Evolutionary conservation across 352 stramenopile genomes (phyloP).

Genomic region (Pythium sp.): DNA sequence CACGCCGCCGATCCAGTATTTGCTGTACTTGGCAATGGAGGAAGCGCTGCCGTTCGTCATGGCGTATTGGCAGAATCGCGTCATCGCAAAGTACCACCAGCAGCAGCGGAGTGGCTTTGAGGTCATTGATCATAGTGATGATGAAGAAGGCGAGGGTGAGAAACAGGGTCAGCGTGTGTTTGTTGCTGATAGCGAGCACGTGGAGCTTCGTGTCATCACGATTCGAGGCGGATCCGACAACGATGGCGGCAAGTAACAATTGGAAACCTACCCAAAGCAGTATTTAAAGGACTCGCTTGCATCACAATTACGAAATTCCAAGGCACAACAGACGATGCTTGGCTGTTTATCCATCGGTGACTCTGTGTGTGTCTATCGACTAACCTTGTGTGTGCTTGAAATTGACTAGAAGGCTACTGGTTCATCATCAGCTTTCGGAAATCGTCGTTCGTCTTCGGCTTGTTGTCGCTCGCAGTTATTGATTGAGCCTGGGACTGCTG

Average conservation of each 20-base stretch:
- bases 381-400: neutral
- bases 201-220: slow-evolving; percentile 9
- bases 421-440: slow-evolving; percentile 67
- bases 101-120: slow-evolving; percentile 1
- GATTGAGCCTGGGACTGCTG: neutral
- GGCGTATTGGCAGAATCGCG: slow-evolving; percentile 27
- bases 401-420: slow-evolving; percentile 15
- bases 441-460: slow-evolving; percentile 66
- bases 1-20: slow-evolving; percentile 57
- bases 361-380: neutral
- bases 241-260: neutral
- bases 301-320: neutral
- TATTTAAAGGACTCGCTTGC: neutral
- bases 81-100: neutral
- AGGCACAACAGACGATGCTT: neutral
- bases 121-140: neutral
- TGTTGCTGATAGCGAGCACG: neutral
- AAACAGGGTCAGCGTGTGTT: neutral
- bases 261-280: neutral
- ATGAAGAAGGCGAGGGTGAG: neutral
- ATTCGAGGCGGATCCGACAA: neutral
- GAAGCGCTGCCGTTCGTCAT: slow-evolving; percentile 45
- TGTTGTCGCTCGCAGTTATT: slow-evolving; percentile 10
- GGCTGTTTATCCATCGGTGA: neutral
- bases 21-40: slow-evolving; percentile 62